A percentile compares a stretch with the other conserved stretches of the same genome.
These are phyloP conservation scores for Ulmus americana DNA, from an alignment of 331 rosid genomes.

Conservation along the genomic window DNA sequence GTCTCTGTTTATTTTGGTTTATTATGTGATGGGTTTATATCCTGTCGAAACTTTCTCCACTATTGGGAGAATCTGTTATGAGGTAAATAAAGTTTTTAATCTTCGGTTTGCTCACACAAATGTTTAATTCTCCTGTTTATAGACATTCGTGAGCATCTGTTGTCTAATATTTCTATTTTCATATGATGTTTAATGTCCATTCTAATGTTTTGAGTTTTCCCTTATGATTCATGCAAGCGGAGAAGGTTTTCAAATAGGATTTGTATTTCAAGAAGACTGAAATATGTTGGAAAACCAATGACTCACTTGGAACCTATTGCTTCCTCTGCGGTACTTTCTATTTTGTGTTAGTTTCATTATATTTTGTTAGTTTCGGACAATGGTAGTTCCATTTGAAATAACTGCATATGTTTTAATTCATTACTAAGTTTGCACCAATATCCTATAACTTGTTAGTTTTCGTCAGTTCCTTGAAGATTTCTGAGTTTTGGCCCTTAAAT, in stretches of 20 bases:
- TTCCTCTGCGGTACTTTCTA: constrained; percentile 76
- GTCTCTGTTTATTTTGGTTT: too few species aligned
- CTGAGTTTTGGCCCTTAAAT: too few species aligned
- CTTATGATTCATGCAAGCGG: constrained; percentile 48
- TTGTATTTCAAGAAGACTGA: constrained; percentile 88
- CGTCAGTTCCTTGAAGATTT: too few species aligned
- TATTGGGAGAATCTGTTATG: constrained; percentile 81
- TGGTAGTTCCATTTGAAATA: constrained; percentile 4
- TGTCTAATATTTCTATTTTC: not conserved
- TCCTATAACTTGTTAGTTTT: not conserved
- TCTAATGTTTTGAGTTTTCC: not conserved
- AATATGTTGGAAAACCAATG: constrained; percentile 96
- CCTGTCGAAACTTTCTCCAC: constrained; percentile 88
- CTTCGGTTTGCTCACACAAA: not conserved
- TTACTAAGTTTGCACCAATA: not conserved
- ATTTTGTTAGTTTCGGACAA: constrained; percentile 1
- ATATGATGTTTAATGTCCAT: not conserved
- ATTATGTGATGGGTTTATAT: constrained; percentile 44
- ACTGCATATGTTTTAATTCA: constrained; percentile 5
- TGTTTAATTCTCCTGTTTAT: not conserved
- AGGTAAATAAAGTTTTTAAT: constrained; percentile 44
- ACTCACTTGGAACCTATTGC: constrained; percentile 97
- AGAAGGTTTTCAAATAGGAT: constrained; percentile 96
- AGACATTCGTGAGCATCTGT: not conserved
- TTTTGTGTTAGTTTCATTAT: not conserved